Evolutionary conservation across 345 rosid species (phyloP), one percentile per base, ranked within the genome.

Genomic region (Angophora floribunda): DNA sequence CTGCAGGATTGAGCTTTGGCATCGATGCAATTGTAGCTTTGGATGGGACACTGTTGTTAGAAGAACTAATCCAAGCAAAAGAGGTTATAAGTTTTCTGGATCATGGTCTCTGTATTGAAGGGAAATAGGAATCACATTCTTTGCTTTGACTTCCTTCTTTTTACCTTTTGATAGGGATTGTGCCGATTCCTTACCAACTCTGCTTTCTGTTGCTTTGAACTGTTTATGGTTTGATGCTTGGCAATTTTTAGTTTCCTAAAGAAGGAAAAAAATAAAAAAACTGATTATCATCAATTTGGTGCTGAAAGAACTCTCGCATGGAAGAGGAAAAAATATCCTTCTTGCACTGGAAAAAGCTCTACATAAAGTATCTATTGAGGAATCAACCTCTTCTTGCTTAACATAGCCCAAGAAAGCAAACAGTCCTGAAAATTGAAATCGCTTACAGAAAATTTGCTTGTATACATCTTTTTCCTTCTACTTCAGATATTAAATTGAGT

Each of bases 31-130:
- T 98, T 88, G 92, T 98, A 96, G 93, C 91, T 90, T 93, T 96
- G 92, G 99, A 98, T 87, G 98, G 98, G 88, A 96, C 98, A 36
- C 89, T 95, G 90, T 91, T 98, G 52, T 91, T 98, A 63, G 99
- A 98, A 87, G 99, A 98, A 91, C 94, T 97, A 89, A 94, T 95
- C 91, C 98, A 96, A 92, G 96, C 98, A 87, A 97, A 97, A 96
- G 97, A 97, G 99, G 99, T 96, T 14, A 32, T 15, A 21, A n/a
- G 49, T 32, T 75, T 32, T 80, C 30, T 47, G 22, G 78, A 21
- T n/a, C 57, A 16, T 88, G 24, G 36, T n/a, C 51, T 36, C 86
- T 86, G 82, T 86, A 57, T 61, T 12, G 80, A 26, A 85, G 7
- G 44, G 13, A n/a, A 51, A 52, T 85, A 0, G 44, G 16, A 47